Percentiles rank a stretch among this genome's conserved stretches.
Evolutionary conservation across 2,329 filamentous ascomycete genomes (phyloP).

Genomic region (Pseudofabraea citricarpa): DNA sequence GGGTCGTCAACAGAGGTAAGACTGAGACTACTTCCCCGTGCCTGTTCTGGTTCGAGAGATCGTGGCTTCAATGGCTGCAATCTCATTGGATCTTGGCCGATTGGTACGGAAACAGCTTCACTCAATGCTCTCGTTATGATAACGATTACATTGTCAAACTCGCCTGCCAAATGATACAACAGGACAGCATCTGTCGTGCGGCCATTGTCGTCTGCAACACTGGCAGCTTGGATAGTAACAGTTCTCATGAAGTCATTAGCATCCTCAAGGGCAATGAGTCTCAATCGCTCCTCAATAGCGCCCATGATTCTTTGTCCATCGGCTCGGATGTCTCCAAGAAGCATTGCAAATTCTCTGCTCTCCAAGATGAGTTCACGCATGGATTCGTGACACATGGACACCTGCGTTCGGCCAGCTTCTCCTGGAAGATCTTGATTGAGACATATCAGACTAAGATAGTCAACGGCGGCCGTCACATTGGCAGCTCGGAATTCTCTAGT

Average conservation of each 20-base stretch:
- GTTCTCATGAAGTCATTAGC: slow-evolving; percentile 82
- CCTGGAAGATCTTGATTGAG: slow-evolving; percentile 80
- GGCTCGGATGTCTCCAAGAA: slow-evolving; percentile 84
- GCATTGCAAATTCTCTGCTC: slow-evolving; percentile 88
- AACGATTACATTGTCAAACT: slow-evolving; percentile 89
- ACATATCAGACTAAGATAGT: slow-evolving; percentile 89
- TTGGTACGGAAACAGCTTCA: slow-evolving; percentile 80
- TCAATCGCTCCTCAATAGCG: slow-evolving; percentile 79
- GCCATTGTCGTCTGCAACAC: slow-evolving; percentile 90
- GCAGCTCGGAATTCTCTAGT: slow-evolving; percentile 93
- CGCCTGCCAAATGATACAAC: slow-evolving; percentile 88
- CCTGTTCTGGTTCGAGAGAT: slow-evolving; percentile 7
- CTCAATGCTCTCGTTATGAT: slow-evolving; percentile 89
- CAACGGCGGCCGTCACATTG: slow-evolving; percentile 82
- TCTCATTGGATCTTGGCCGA: slow-evolving; percentile 75
- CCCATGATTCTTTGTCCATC: slow-evolving; percentile 84
- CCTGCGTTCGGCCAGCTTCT: slow-evolving; percentile 70
- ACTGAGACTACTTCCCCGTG: slow-evolving; percentile 43
- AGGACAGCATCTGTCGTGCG: slow-evolving; percentile 90
- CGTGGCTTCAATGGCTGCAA: slow-evolving; percentile 48
- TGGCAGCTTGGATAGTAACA: slow-evolving; percentile 90
- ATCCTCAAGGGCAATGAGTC: slow-evolving; percentile 73
- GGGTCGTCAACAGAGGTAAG: slow-evolving; percentile 66
- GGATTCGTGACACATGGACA: slow-evolving; percentile 83
- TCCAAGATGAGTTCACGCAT: slow-evolving; percentile 93